Conservation (phyloP, 257 asterid genomes). For the Rhazya stricta region DNA sequence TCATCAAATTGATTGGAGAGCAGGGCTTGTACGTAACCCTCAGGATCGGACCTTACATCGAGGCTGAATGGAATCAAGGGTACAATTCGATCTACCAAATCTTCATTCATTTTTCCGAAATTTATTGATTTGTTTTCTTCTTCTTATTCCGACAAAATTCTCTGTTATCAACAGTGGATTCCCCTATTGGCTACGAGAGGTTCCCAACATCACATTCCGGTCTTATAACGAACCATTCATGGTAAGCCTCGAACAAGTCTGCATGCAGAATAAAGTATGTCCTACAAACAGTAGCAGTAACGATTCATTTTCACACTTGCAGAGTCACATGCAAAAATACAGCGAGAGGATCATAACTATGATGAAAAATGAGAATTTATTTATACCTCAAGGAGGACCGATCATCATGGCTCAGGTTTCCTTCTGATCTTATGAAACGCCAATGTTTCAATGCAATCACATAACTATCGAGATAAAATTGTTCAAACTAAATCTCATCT, state of each 20-base stretch:
- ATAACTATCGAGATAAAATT: background rate
- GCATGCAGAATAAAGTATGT: background rate
- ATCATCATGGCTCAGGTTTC: slow-evolving; percentile 81
- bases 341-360: slow-evolving; percentile 47
- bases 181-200: slow-evolving; percentile 77
- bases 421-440: background rate
- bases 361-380: slow-evolving; percentile 64
- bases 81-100: slow-evolving; percentile 8
- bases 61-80: slow-evolving; percentile 97
- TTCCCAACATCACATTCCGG: slow-evolving; percentile 73
- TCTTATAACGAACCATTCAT: slow-evolving; percentile 74
- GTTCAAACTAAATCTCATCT: background rate
- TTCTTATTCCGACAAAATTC: no score
- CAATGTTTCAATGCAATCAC: background rate
- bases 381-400: slow-evolving; percentile 97
- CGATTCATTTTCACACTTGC: slow-evolving; percentile 6
- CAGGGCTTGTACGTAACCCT: slow-evolving; percentile 77
- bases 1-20: slow-evolving; percentile 55
- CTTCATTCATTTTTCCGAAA: background rate
- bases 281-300: background rate
- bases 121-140: background rate
- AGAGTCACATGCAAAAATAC: slow-evolving; percentile 72
- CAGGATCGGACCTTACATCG: slow-evolving; percentile 86
- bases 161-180: slow-evolving; percentile 54
- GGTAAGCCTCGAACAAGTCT: slow-evolving; percentile 27